Evolutionary conservation across 305 asterid genomes (phyloP).

Genomic region (Caryopteris hybrid): DNA sequence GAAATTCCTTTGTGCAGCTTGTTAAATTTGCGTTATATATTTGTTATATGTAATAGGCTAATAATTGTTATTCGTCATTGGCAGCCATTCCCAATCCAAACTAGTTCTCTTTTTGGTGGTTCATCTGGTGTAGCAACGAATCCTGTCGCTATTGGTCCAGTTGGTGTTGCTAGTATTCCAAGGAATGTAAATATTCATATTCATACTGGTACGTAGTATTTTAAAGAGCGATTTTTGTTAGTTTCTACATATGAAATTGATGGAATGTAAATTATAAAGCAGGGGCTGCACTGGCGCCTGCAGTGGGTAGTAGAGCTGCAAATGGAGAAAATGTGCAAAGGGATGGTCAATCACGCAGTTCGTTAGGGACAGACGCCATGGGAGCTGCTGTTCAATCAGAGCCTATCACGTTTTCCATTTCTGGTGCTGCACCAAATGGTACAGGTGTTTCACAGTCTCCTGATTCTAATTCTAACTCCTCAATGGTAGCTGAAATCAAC

Average conservation of each 20-base stretch:
- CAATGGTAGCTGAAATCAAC: conserved; percentile 34
- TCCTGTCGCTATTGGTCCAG: conserved; percentile 47
- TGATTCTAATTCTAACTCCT: conserved; percentile 28
- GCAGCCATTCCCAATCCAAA: conserved; percentile 94
- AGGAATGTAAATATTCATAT: conserved; percentile 85
- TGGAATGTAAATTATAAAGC: conserved; percentile 12
- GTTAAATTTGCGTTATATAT: neutral
- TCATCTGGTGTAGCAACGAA: conserved; percentile 39
- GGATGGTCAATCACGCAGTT: conserved; percentile 45
- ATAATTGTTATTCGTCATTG: conserved; percentile 2
- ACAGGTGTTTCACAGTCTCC: conserved; percentile 33
- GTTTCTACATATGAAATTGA: neutral
- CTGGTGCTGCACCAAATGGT: conserved; percentile 38
- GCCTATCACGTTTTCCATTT: conserved; percentile 34
- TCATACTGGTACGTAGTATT: conserved; percentile 57
- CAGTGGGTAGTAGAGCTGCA: conserved; percentile 41
- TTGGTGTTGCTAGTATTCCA: conserved; percentile 47
- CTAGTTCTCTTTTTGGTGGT: conserved; percentile 66
- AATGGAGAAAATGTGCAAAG: conserved; percentile 53
- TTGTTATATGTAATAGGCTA: neutral
- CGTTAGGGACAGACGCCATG: conserved; percentile 26
- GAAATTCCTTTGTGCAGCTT: neutral
- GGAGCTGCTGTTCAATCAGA: conserved; percentile 36
- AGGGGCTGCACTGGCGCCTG: conserved; percentile 49
- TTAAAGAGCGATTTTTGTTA: neutral